Evolutionary conservation across 805 yeast species (phyloP).

Genomic region (Brettanomyces nanus): DNA sequence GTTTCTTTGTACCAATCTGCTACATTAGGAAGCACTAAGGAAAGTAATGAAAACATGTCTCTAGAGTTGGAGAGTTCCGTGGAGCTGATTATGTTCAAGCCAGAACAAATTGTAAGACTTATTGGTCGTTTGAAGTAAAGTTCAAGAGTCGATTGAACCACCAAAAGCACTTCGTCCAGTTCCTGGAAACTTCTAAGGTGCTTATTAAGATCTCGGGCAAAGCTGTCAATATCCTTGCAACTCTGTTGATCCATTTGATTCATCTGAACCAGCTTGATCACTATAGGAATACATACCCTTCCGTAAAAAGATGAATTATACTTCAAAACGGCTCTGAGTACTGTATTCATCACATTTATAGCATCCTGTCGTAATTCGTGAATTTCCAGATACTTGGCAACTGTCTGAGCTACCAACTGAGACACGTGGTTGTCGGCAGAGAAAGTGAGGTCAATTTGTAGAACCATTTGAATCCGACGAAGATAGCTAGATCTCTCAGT

Average conservation of each 20-base stretch:
- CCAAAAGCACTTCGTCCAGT: background rate
- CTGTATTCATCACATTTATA: background rate
- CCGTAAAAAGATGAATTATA: background rate
- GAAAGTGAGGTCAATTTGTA: constrained; percentile 19
- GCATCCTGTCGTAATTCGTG: background rate
- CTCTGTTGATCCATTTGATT: background rate
- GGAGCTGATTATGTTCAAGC: too few relatives aligned
- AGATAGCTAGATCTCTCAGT: constrained; percentile 21
- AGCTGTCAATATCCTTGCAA: background rate
- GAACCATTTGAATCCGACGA: constrained; percentile 31
- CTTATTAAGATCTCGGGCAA: background rate
- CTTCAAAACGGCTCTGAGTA: background rate
- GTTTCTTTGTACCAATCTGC: background rate
- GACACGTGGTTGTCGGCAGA: constrained; percentile 15
- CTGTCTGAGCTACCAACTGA: constrained; percentile 4
- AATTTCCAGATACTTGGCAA: background rate
- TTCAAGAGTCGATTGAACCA: too few relatives aligned
- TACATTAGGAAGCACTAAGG: background rate
- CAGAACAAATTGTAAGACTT: too few relatives aligned
- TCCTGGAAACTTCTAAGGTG: too few relatives aligned
- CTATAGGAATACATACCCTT: background rate
- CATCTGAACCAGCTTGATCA: background rate
- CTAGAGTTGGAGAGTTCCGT: background rate
- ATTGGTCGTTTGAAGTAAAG: too few relatives aligned
- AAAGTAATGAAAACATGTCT: background rate